Conservation (phyloP, 345 rosid genomes). For the Gynandropsis gynandra region DNA sequence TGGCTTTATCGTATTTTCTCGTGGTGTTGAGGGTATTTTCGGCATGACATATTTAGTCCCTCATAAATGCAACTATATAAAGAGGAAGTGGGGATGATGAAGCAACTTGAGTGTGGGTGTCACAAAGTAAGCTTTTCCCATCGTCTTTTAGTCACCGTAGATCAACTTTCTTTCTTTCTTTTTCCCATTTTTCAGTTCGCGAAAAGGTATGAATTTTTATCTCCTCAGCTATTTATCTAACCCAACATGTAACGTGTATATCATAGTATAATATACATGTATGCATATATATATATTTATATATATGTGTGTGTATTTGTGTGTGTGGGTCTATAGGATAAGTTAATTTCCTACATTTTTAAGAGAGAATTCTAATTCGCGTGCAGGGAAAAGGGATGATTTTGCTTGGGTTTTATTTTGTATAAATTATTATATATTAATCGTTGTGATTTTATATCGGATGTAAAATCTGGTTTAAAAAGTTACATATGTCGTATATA, state of each 20-base stretch:
- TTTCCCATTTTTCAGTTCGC: conserved; percentile 20
- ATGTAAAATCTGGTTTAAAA: no score
- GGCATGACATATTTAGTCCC: conserved; percentile 18
- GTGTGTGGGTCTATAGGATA: background rate
- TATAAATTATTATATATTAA: no score
- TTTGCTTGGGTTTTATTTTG: no score
- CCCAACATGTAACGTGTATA: no score
- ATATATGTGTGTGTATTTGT: background rate
- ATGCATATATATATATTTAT: conserved; percentile 11
- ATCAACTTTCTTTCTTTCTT: conserved; percentile 13
- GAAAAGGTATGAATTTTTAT: conserved; percentile 23
- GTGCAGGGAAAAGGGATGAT: no score
- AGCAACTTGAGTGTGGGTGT: conserved; percentile 20
- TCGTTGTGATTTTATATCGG: no score
- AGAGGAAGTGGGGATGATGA: conserved; percentile 19
- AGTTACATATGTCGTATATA: no score
- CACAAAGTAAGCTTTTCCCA: conserved; percentile 25
- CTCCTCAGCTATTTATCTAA: no score
- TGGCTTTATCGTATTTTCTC: background rate
- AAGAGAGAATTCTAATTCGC: no score
- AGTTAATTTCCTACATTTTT: no score
- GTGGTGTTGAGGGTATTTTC: conserved; percentile 22
- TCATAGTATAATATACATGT: no score
- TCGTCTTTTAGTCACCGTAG: conserved; percentile 23
- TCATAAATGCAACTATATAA: conserved; percentile 31